Evolutionary conservation across 805 yeast genomes (phyloP).

Genomic region (Pichia cabralensis): DNA sequence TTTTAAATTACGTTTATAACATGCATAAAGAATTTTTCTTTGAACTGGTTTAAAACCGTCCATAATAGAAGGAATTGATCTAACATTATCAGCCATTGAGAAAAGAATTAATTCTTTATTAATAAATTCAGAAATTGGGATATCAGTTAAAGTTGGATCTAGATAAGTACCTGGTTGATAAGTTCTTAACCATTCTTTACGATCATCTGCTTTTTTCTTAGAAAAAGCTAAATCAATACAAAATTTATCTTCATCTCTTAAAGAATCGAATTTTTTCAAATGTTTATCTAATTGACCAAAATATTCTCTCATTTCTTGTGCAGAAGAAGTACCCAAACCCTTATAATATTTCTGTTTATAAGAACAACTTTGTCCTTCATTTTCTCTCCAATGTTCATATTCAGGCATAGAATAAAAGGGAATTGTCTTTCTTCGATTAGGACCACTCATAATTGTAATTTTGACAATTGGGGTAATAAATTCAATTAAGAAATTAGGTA

Average conservation of each 20-base stretch:
- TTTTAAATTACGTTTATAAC: conserved; percentile 69
- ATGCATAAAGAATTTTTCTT: conserved; percentile 83
- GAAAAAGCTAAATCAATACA: conserved; percentile 88
- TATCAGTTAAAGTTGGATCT: conserved; percentile 63
- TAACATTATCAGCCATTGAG: conserved; percentile 91
- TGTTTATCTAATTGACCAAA: conserved; percentile 79
- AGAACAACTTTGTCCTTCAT: conserved; percentile 60
- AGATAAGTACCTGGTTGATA: conserved; percentile 85
- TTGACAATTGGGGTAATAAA: conserved; percentile 95
- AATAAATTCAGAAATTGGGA: conserved; percentile 89
- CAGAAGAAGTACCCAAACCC: conserved; percentile 94
- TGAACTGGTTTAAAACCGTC: conserved; percentile 98
- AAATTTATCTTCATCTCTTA: conserved; percentile 68
- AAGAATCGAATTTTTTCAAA: conserved; percentile 72
- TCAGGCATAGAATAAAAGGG: conserved; percentile 94
- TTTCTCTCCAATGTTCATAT: conserved; percentile 86
- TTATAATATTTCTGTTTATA: conserved; percentile 95
- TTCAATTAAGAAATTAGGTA: conserved; percentile 88
- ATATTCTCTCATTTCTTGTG: conserved; percentile 77
- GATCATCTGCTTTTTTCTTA: conserved; percentile 90
- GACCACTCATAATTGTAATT: conserved; percentile 64
- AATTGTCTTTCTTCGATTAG: conserved; percentile 39
- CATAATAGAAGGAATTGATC: conserved; percentile 88
- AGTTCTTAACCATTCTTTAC: conserved; percentile 94
- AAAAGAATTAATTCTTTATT: conserved; percentile 90